Percentiles rank a stretch among this genome's conserved stretches.
phyloP scores from a whole-genome alignment of 805 yeast genomes.

The Kodamaea hsintzibuensis region DNA sequence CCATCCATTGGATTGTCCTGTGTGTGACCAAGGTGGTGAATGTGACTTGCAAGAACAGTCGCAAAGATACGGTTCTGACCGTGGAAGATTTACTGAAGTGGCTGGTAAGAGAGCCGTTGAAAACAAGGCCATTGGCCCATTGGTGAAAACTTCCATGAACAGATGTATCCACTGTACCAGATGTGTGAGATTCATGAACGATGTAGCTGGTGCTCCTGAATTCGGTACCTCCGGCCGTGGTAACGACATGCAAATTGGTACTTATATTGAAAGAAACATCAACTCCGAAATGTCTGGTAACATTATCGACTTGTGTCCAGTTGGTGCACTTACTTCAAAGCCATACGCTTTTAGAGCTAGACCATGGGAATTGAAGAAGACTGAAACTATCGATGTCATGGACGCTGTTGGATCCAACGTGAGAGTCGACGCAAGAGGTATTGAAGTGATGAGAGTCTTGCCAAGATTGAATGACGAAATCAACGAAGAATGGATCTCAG shows the following conservation, averaged over 20 bases:
- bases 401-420: slow-evolving; percentile 83
- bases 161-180: slow-evolving; percentile 92
- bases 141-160: slow-evolving; percentile 88
- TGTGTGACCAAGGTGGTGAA: slow-evolving; percentile 94
- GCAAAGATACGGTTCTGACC: slow-evolving; percentile 77
- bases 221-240: slow-evolving; percentile 89
- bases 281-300: slow-evolving; percentile 86
- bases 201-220: slow-evolving; percentile 91
- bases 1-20: slow-evolving; percentile 91
- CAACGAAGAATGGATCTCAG: slow-evolving; percentile 91
- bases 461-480: slow-evolving; percentile 85
- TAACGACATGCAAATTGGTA: slow-evolving; percentile 89
- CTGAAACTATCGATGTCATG: slow-evolving; percentile 81
- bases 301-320: slow-evolving; percentile 86
- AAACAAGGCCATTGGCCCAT: slow-evolving; percentile 87
- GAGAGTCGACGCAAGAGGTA: slow-evolving; percentile 84
- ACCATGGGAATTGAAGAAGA: slow-evolving; percentile 91
- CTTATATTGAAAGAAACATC: slow-evolving; percentile 80
- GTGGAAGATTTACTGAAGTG: slow-evolving; percentile 81
- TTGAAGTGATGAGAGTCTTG: slow-evolving; percentile 82
- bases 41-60: slow-evolving; percentile 91
- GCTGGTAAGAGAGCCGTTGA: slow-evolving; percentile 88
- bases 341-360: slow-evolving; percentile 92
- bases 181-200: slow-evolving; percentile 87
- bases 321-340: slow-evolving; percentile 86